phyloP scores from a whole-genome alignment of 1,284 basidiomycete genomes.

The Marasmius fiardii region DNA sequence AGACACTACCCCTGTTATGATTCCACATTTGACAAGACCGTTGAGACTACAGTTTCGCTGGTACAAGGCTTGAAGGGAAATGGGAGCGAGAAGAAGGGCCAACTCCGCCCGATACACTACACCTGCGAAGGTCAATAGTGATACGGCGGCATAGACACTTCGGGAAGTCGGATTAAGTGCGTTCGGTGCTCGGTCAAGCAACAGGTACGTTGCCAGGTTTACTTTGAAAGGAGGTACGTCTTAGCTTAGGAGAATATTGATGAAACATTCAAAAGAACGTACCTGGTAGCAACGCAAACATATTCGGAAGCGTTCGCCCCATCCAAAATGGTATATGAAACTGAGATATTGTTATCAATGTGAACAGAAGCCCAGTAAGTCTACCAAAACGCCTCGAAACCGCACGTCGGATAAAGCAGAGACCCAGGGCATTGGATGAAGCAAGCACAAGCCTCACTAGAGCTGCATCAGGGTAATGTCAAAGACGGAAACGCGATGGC shows the following conservation, averaged over 20 bases:
- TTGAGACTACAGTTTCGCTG: constrained; percentile 39
- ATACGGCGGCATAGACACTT: constrained; percentile 36
- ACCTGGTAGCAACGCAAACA: constrained; percentile 86
- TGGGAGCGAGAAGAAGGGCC: constrained; percentile 59
- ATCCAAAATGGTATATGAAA: constrained; percentile 95
- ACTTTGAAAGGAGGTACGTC: constrained; percentile 37
- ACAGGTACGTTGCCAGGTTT: constrained; percentile 56
- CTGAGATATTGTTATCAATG: constrained; percentile 72
- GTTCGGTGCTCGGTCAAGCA: constrained; percentile 48
- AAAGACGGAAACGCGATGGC: background rate
- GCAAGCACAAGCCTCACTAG: constrained; percentile 79
- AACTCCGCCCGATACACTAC: constrained; percentile 85
- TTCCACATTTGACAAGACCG: constrained; percentile 49
- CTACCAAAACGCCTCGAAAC: constrained; percentile 64
- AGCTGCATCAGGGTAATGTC: background rate
- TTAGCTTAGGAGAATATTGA: background rate
- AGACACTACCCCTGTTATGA: constrained; percentile 51
- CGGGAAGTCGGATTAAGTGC: constrained; percentile 33
- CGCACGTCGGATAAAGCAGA: constrained; percentile 64
- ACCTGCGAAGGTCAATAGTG: constrained; percentile 62
- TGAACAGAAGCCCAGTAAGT: constrained; percentile 56
- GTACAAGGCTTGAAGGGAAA: constrained; percentile 57
- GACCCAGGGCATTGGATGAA: constrained; percentile 58
- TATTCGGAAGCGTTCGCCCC: constrained; percentile 91
- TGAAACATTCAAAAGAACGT: constrained; percentile 18